Evolutionary conservation across 768 basidiomycete genomes (phyloP).

Genomic region (Mycena capillaripes): DNA sequence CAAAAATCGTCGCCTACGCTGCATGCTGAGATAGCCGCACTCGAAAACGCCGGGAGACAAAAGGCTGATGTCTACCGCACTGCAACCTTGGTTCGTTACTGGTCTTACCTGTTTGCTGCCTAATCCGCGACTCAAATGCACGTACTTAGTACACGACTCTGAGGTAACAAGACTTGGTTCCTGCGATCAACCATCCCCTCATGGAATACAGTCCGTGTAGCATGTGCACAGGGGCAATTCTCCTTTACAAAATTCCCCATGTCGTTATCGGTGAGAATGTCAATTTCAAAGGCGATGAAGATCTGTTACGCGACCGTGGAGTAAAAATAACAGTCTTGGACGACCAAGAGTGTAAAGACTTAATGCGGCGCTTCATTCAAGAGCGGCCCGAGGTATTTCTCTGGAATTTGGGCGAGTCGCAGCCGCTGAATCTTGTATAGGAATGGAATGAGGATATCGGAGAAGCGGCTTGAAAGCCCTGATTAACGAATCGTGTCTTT

Average conservation of each 20-base stretch:
- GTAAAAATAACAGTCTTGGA: slow-evolving; percentile 68
- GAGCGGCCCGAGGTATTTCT: slow-evolving; percentile 65
- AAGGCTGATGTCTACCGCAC: slow-evolving; percentile 59
- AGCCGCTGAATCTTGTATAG: slow-evolving; percentile 30
- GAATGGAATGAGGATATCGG: slow-evolving; percentile 78
- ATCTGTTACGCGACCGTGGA: slow-evolving; percentile 63
- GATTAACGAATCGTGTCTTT: too few relatives aligned
- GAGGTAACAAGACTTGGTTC: slow-evolving; percentile 40
- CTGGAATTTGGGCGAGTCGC: too few relatives aligned
- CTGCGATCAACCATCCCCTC: background rate
- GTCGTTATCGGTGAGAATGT: slow-evolving; percentile 76
- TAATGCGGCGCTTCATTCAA: slow-evolving; percentile 71
- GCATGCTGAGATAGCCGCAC: slow-evolving; percentile 54
- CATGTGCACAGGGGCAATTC: slow-evolving; percentile 76
- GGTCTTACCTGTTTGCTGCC: background rate
- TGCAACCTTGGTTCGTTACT: slow-evolving; percentile 61
- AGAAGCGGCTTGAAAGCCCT: slow-evolving; percentile 37
- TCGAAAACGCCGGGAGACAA: slow-evolving; percentile 67
- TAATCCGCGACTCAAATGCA: background rate
- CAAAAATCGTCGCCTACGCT: slow-evolving; percentile 51
- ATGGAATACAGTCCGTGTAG: slow-evolving; percentile 63
- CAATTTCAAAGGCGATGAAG: slow-evolving; percentile 68
- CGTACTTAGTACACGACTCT: slow-evolving; percentile 53
- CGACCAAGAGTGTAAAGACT: slow-evolving; percentile 62
- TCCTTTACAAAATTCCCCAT: slow-evolving; percentile 75